Evolutionary conservation across 139 green algal genomes (phyloP), one percentile per base, ranked within the genome.

Genomic region (Chlorella sp.): DNA sequence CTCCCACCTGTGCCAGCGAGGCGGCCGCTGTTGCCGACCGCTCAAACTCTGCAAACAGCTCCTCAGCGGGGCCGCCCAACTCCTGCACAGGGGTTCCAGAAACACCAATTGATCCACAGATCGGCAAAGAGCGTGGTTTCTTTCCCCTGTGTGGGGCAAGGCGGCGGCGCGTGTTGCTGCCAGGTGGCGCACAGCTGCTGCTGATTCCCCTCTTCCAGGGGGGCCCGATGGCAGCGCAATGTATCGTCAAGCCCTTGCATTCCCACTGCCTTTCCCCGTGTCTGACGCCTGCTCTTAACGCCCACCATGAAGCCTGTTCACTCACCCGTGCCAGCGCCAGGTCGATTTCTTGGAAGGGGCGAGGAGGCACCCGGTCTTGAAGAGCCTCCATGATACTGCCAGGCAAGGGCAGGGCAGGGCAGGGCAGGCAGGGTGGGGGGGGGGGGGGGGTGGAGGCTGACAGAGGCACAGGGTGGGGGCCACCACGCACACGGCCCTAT

Each of bases 11-110:
- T 21, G 96, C 97, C 24, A 98, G 90, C 9, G 93, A 96, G 5
- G 97, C 97, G 0, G 95, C 96, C 0, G 96, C 96, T 0, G 92
- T 95, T 21, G 96, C 92, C 36, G 93, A 42, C 14, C 88, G 40
- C 16, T 96, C 92, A 85, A 98, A 97, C n/a, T 95, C 90, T 1
- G 87, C 85, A 90, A 98, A 98, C 0, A 95, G 37, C 28, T 91
- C 83, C 3, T 77, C 34, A 1, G 80, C 34, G 4, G 85, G 84
- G 0, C 80, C 85, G 0, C 89, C 89, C 22, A 96, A 91, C 79
- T 96, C 92, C 21, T 82, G 68, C 57, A 87, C 11, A 34, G 40
- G n/a, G n/a, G 71, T 16, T 30, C 32, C 71, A 78, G 30, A 22
- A 34, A 26, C 19, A 76, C 7, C 22, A 1, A 57, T 16, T 9